Percentiles rank a stretch among this genome's conserved stretches.
Conservation (phyloP, 768 basidiomycete genomes). For the Mrakia frigida region DNA sequence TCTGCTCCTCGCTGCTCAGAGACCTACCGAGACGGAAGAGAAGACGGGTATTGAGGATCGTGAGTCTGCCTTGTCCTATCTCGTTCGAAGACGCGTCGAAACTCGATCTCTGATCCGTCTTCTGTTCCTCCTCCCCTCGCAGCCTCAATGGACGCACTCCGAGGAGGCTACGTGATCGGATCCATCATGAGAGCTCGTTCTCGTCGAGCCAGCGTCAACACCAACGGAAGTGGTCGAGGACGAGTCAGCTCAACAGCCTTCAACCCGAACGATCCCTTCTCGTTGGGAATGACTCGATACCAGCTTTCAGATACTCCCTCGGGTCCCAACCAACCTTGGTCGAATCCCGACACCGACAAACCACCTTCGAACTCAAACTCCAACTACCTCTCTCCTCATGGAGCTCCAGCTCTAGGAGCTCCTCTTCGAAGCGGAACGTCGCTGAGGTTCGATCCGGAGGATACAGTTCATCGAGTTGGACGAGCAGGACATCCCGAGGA, state of each 20-base stretch:
- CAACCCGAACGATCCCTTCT: conserved; percentile 26
- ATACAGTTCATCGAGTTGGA: conserved; percentile 43
- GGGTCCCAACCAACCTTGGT: not conserved
- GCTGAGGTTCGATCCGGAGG: conserved; percentile 42
- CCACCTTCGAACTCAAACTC: conserved; percentile 27
- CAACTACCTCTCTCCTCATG: conserved; percentile 37
- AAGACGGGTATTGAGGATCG: conserved; percentile 74
- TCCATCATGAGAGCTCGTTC: conserved; percentile 62
- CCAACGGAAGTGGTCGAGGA: conserved; percentile 38
- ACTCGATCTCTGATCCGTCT: not conserved
- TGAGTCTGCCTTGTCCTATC: conserved; percentile 13
- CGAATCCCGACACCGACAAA: conserved; percentile 2
- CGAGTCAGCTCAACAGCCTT: conserved; percentile 27
- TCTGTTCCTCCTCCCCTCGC: not conserved
- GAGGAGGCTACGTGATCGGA: conserved; percentile 85
- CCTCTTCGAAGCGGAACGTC: not conserved
- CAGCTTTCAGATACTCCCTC: conserved; percentile 38
- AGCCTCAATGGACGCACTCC: conserved; percentile 66
- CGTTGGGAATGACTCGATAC: conserved; percentile 19
- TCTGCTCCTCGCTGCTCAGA: conserved; percentile 75
- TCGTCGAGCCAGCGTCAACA: conserved; percentile 33
- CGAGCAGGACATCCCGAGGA: conserved; percentile 35
- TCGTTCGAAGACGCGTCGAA: not conserved
- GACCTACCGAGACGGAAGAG: conserved; percentile 61
- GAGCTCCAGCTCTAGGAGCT: not conserved